Percentiles rank a stretch among this genome's conserved stretches.
These are phyloP conservation scores for Nakaseomyces bracarensis DNA, from an alignment of 1,139 yeast genomes.

Conservation along the genomic window DNA sequence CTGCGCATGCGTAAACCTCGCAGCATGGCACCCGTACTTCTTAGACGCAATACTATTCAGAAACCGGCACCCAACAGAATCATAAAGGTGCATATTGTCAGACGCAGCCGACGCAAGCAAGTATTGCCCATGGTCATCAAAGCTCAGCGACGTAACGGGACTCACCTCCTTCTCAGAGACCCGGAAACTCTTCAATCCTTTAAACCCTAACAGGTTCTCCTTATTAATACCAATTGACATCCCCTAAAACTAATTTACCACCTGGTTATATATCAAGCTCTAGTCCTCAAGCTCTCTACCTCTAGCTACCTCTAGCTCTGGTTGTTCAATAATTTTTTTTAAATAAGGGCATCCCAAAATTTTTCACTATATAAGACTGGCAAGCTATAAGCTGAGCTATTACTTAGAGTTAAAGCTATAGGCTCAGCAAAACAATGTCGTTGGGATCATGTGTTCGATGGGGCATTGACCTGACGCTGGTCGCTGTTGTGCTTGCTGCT, in stretches of 20 bases:
- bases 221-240: constrained; percentile 32
- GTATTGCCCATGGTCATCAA: constrained; percentile 77
- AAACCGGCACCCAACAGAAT: constrained; percentile 57
- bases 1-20: constrained; percentile 72
- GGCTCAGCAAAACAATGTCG: background rate
- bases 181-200: constrained; percentile 45
- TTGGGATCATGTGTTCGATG: constrained; percentile 25
- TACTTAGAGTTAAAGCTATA: too few species aligned
- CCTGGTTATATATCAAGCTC: too few species aligned
- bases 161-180: constrained; percentile 48
- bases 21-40: constrained; percentile 87
- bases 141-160: constrained; percentile 71
- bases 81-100: constrained; percentile 78
- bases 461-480: constrained; percentile 46
- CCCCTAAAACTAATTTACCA: too few species aligned
- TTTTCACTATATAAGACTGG: too few species aligned
- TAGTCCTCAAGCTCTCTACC: too few species aligned
- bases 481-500: constrained; percentile 59
- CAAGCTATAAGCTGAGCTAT: too few species aligned
- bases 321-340: background rate
- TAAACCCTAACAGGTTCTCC: constrained; percentile 41
- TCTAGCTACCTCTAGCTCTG: too few species aligned
- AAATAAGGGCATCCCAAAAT: too few species aligned
- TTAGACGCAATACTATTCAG: constrained; percentile 65
- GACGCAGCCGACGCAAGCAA: constrained; percentile 73